Percentiles rank a stretch among this genome's conserved stretches.
Evolutionary conservation across 495 filamentous ascomycete species (phyloP).

Genomic region (Aspergillus mulundensis): DNA sequence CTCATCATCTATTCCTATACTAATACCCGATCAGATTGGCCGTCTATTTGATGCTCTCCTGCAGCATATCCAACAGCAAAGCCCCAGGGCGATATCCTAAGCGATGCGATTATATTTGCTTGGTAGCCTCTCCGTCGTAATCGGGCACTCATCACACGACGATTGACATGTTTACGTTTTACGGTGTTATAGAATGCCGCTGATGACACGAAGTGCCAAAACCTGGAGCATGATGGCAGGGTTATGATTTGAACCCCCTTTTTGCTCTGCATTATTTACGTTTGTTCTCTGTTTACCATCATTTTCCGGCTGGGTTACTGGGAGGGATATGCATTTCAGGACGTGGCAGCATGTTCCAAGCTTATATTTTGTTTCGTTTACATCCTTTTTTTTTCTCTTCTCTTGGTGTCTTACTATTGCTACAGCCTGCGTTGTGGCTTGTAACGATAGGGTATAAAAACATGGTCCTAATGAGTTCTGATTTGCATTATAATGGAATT

Average conservation of each 20-base stretch:
- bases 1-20: not conserved
- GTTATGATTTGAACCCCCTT: conserved; percentile 22
- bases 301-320: conserved; percentile 31
- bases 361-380: conserved; percentile 21
- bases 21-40: conserved; percentile 36
- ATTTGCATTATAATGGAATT: conserved; percentile 11
- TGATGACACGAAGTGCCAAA: conserved; percentile 22
- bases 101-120: conserved; percentile 16
- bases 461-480: conserved; percentile 11
- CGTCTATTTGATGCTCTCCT: conserved; percentile 49
- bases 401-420: conserved; percentile 17
- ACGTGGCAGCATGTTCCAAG: conserved; percentile 23
- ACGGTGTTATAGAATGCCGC: conserved; percentile 28
- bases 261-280: conserved; percentile 24
- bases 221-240: conserved; percentile 16
- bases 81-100: conserved; percentile 40
- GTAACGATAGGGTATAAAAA: conserved; percentile 23
- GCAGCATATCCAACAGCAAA: conserved; percentile 49
- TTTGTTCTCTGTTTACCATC: conserved; percentile 35
- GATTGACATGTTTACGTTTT: conserved; percentile 25
- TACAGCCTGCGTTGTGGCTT: conserved; percentile 14
- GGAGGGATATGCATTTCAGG: conserved; percentile 27
- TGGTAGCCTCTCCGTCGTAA: conserved; percentile 16
- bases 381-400: conserved; percentile 10
- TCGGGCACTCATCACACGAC: conserved; percentile 23